Evolutionary conservation across 2,329 filamentous ascomycete genomes (phyloP).

Genomic region (Fusarium sp.): DNA sequence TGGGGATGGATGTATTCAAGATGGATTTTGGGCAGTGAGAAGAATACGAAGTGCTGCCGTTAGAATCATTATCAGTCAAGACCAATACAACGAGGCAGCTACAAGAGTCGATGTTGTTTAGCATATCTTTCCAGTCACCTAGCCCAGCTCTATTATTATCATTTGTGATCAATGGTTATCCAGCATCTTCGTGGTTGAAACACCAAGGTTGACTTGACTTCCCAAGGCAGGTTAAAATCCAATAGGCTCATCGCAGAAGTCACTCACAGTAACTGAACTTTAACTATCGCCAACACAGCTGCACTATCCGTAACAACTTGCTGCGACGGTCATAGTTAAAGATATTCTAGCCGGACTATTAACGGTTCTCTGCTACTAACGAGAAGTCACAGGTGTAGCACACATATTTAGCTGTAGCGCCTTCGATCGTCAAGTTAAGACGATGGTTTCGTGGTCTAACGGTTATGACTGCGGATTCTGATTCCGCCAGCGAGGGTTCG

Average conservation of each 20-base stretch:
- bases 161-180: background rate
- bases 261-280: background rate
- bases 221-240: background rate
- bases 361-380: background rate
- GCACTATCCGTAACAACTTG: background rate
- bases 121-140: background rate
- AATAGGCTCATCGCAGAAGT: background rate
- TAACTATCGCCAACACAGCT: background rate
- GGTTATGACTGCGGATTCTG: background rate
- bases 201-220: background rate
- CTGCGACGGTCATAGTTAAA: background rate
- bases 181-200: background rate
- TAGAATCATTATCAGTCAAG: background rate
- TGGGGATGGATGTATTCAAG: constrained; percentile 58
- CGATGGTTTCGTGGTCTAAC: background rate
- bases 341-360: background rate
- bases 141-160: background rate
- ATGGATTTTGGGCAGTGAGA: constrained; percentile 51
- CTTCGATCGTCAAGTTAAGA: background rate
- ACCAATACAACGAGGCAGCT: background rate
- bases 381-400: rapidly evolving
- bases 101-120: background rate
- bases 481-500: background rate
- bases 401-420: rapidly evolving
- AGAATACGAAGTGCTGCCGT: background rate